Evolutionary conservation across 257 asterid species (phyloP).

Genomic region (Primulina tabacum): DNA sequence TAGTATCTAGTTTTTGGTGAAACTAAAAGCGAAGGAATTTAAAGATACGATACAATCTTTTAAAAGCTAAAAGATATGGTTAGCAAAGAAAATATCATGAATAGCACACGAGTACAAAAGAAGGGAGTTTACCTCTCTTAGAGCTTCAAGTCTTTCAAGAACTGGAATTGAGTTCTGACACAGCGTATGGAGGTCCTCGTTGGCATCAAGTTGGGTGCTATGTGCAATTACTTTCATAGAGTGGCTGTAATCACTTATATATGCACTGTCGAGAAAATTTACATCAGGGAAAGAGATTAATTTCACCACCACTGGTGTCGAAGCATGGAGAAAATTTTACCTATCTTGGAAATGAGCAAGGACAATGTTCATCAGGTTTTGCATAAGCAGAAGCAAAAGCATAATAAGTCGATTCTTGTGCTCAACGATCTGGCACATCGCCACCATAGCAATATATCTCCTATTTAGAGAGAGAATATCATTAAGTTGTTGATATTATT

Average conservation of each 20-base stretch:
- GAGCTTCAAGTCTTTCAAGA: slow-evolving; percentile 74
- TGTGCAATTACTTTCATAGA: slow-evolving; percentile 37
- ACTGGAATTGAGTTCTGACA: slow-evolving; percentile 60
- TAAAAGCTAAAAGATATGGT: neutral
- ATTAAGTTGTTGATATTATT: neutral
- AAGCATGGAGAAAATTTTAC: slow-evolving; percentile 32
- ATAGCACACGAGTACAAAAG: neutral
- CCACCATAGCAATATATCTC: slow-evolving; percentile 85
- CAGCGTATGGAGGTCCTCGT: slow-evolving; percentile 51
- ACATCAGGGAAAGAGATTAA: slow-evolving; percentile 12
- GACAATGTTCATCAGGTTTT: slow-evolving; percentile 80
- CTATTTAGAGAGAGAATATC: slow-evolving; percentile 29
- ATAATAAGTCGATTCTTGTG: slow-evolving; percentile 67
- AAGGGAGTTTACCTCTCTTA: slow-evolving; percentile 62
- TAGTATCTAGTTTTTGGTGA: neutral
- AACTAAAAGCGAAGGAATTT: neutral
- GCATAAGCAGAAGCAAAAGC: slow-evolving; percentile 69
- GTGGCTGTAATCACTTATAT: slow-evolving; percentile 30
- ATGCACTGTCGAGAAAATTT: slow-evolving; percentile 29
- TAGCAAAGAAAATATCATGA: too few species aligned
- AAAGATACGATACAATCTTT: neutral
- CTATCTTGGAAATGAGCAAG: slow-evolving; percentile 84
- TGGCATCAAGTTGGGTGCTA: slow-evolving; percentile 33
- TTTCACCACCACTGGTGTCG: neutral
- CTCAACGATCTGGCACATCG: slow-evolving; percentile 76